Evolutionary conservation across 2,329 filamentous ascomycete species (phyloP).

Genomic region (Trichoderma afroharzianum): DNA sequence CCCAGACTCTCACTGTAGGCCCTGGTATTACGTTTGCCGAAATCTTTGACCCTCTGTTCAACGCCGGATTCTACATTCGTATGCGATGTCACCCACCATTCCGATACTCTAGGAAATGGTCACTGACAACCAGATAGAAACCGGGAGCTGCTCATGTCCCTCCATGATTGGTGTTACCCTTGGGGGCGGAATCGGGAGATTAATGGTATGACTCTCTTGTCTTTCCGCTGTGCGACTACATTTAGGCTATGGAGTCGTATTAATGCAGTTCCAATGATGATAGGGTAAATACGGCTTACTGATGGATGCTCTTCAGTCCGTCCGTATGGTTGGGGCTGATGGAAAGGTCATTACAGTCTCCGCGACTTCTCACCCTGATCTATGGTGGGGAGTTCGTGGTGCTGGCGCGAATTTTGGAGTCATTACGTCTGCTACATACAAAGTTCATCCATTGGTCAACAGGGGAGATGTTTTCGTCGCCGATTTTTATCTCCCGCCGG

Average conservation of each 20-base stretch:
- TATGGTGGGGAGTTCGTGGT: slow-evolving; percentile 8
- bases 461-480: neutral
- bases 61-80: slow-evolving; percentile 8
- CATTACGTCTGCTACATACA: slow-evolving; percentile 5
- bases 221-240: neutral
- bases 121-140: neutral
- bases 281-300: neutral
- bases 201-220: neutral
- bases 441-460: neutral
- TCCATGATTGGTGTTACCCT: slow-evolving; percentile 7
- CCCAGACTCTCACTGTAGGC: slow-evolving; percentile 1
- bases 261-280: neutral
- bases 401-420: slow-evolving; percentile 5
- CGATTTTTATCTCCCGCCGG: neutral
- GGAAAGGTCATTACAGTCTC: neutral
- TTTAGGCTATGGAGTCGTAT: neutral
- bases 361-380: neutral
- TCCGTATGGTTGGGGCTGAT: neutral
- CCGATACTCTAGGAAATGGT: too few species aligned
- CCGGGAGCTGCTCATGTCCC: slow-evolving; percentile 5
- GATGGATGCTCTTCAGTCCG: neutral
- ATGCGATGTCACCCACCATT: neutral
- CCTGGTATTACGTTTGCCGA: slow-evolving; percentile 6
- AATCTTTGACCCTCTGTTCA: neutral
- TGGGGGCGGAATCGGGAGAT: neutral